Base-by-base conservation (phyloP, 108 stramenopile species). In the Pseudonitzschia pungens region DNA sequence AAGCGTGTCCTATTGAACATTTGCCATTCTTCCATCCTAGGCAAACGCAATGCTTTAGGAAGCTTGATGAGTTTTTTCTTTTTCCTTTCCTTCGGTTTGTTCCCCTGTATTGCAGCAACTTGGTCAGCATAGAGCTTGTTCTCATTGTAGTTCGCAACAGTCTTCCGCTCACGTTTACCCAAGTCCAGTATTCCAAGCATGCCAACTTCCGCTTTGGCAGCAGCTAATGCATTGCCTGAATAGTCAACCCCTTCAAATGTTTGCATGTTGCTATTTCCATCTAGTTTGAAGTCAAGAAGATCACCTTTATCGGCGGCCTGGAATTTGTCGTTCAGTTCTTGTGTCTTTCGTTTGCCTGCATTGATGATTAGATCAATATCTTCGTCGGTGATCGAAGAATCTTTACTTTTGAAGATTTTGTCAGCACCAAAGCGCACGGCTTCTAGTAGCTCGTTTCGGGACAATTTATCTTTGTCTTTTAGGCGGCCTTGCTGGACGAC, bases 341-440 rank as follows among this genome's bases (percentile, higher is more conserved):
- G 84, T 4, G 98, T 99, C 79, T 95, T 93, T 32, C 84, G 82
- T 69, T 90, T 84, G 0, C 96, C 95, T 10, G 81, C 83, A 36
- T 89, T 86, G 33, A 98, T 77, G 66, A 98, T 95, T 60, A 88
- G 57, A 75, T 98, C 97, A 60, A 98, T 97, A 76, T 98, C 98
- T 70, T 93, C 92, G 75, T 97, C 97, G 22, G 96, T 94, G 66
- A 97, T 89, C 26, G 89, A 87, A 12, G 87, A 90, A 63, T 92
- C 91, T 74, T 88, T 88, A 52, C 89, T 86, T 62, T 92, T 94
- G 87, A 96, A 98, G 62, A 99, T 96, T 60, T 96, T 91, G 76
- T 99, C 98, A 20, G 99, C 98, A n/a, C 99, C 99, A 73, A 98
- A 99, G 18, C 94, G 87, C 18, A 99, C 97, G 78, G 96, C 93